These are phyloP conservation scores for Protea cynaroides DNA, from an alignment of 164 flowering plant genomes.

Conservation along the genomic window DNA sequence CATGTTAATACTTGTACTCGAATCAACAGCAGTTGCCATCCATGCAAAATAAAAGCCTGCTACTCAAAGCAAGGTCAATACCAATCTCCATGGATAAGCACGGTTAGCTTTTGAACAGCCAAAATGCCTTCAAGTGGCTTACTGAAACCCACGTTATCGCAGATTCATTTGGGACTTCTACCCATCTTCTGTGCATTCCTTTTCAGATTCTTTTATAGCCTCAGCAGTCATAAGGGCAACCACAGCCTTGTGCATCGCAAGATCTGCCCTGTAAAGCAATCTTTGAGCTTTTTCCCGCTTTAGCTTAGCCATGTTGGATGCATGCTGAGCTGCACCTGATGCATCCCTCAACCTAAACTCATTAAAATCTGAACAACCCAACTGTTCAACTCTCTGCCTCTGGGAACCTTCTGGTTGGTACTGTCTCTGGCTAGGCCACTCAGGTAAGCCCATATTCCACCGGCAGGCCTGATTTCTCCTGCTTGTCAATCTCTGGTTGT, in stretches of 20 bases:
- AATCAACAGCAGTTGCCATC: neutral
- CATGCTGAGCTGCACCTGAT: conserved; percentile 73
- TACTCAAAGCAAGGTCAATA: conserved; percentile 10
- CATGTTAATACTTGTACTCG: conserved; percentile 12
- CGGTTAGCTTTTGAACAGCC: neutral
- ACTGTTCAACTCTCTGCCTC: conserved; percentile 29
- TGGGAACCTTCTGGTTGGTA: conserved; percentile 28
- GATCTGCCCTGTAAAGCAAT: conserved; percentile 66
- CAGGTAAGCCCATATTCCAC: conserved; percentile 41
- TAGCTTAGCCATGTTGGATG: conserved; percentile 61
- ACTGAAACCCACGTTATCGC: neutral
- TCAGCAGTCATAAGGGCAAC: conserved; percentile 86
- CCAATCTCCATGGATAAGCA: neutral
- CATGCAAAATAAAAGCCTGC: conserved; percentile 9
- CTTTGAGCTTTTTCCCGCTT: conserved; percentile 82
- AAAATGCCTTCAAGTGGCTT: neutral
- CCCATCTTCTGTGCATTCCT: conserved; percentile 30
- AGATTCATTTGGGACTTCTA: conserved; percentile 15
- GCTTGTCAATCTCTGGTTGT: conserved; percentile 31
- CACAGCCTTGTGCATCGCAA: conserved; percentile 85
- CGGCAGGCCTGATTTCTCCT: conserved; percentile 39
- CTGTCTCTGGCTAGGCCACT: conserved; percentile 44
- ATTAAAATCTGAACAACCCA: conserved; percentile 54
- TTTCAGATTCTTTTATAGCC: conserved; percentile 53
- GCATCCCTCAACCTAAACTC: conserved; percentile 86